Evolutionary conservation across 345 rosid species (phyloP).

Genomic region (Dipteronia dyeriana): DNA sequence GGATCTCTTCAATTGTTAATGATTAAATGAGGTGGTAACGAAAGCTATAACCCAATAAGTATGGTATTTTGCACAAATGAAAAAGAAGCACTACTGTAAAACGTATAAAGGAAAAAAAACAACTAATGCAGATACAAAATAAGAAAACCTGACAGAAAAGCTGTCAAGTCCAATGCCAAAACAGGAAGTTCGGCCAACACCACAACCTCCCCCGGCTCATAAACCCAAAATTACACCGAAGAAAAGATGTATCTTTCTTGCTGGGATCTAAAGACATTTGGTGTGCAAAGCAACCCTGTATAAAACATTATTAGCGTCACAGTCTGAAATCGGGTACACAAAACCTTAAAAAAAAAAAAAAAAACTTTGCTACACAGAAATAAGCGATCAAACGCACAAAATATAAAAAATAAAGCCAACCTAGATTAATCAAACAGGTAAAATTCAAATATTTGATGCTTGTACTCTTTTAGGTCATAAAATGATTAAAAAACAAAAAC

Average conservation of each 20-base stretch:
- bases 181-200: slow-evolving; percentile 51
- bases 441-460: background rate
- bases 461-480: background rate
- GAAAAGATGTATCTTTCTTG: slow-evolving; percentile 36
- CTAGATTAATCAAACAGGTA: too few species aligned
- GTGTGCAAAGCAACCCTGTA: slow-evolving; percentile 35
- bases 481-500: background rate
- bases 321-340: background rate
- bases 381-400: background rate
- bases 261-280: slow-evolving; percentile 48
- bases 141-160: background rate
- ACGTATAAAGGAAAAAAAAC: background rate
- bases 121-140: background rate
- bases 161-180: slow-evolving; percentile 75
- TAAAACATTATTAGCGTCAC: slow-evolving; percentile 29
- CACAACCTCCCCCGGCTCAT: slow-evolving; percentile 75
- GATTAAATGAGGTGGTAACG: background rate
- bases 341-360: background rate
- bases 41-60: background rate
- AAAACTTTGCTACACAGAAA: background rate
- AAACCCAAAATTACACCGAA: slow-evolving; percentile 58
- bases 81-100: slow-evolving; percentile 1
- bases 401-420: too few species aligned
- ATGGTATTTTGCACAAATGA: background rate
- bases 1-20: background rate